Percentiles rank a stretch among this genome's conserved stretches.
These are phyloP conservation scores for Aspergillus sp. DNA, from an alignment of 2,329 filamentous ascomycete species.

Conservation along the genomic window DNA sequence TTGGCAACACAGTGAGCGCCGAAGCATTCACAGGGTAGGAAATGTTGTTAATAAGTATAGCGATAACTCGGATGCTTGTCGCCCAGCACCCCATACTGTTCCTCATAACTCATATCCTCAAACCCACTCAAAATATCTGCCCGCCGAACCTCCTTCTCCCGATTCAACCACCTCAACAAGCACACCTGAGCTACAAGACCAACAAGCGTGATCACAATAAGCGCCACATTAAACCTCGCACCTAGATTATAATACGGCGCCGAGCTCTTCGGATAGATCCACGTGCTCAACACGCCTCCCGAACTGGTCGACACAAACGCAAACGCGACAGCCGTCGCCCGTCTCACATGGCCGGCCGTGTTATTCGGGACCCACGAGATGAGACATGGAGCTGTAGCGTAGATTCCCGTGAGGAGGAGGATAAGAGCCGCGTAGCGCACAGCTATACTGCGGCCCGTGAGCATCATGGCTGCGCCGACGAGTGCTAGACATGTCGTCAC, in stretches of 20 bases:
- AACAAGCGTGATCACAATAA: slow-evolving; percentile 7
- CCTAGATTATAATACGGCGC: slow-evolving; percentile 12
- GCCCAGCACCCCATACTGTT: slow-evolving; percentile 11
- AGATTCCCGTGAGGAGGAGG: slow-evolving; percentile 13
- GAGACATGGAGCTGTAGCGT: slow-evolving; percentile 10
- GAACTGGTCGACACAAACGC: slow-evolving; percentile 12
- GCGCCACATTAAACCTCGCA: slow-evolving; percentile 7
- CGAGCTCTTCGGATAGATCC: slow-evolving; percentile 14
- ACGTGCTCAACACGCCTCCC: slow-evolving; percentile 12
- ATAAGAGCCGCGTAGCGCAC: slow-evolving; percentile 11
- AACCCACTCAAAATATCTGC: slow-evolving; percentile 2
- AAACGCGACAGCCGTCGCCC: slow-evolving; percentile 9
- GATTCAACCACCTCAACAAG: slow-evolving; percentile 8
- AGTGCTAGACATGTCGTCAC: slow-evolving; percentile 15
- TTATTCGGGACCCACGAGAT: slow-evolving; percentile 18
- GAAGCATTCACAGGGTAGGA: too few species aligned
- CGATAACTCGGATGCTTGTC: slow-evolving; percentile 15
- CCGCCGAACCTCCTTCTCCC: neutral
- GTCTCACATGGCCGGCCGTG: slow-evolving; percentile 4
- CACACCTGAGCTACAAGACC: slow-evolving; percentile 8
- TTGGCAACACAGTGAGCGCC: too few species aligned
- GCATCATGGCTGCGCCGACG: slow-evolving; percentile 11
- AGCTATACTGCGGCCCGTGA: neutral
- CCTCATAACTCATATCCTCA: slow-evolving; percentile 8
- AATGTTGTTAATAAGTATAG: slow-evolving; percentile 12